phyloP scores from a whole-genome alignment of 2,329 filamentous ascomycete species.

The Xylaria sp. region DNA sequence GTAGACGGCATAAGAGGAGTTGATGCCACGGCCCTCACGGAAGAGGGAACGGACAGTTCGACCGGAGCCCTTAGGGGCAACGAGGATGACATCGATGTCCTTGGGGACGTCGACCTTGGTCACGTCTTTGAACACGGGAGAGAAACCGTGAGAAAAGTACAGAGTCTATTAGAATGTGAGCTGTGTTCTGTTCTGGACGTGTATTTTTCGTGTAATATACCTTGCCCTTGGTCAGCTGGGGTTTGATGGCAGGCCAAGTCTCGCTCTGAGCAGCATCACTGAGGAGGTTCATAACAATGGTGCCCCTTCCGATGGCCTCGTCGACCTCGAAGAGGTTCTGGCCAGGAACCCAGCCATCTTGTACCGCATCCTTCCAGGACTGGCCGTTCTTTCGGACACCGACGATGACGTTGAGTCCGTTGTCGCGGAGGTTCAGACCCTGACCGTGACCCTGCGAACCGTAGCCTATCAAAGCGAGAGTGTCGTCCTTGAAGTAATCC shows the following conservation, averaged over 20 bases:
- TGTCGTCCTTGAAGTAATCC: slow-evolving; percentile 99
- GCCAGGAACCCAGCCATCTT: slow-evolving; percentile 98
- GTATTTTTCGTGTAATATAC: slow-evolving; percentile 60
- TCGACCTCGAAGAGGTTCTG: slow-evolving; percentile 99
- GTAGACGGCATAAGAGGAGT: slow-evolving; percentile 98
- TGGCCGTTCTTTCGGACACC: slow-evolving; percentile 98
- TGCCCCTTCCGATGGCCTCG: slow-evolving; percentile 92
- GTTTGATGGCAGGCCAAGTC: slow-evolving; percentile 99
- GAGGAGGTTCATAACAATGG: slow-evolving; percentile 99
- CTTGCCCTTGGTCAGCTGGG: slow-evolving; percentile 98
- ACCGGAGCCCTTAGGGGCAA: slow-evolving; percentile 98
- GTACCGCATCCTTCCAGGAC: slow-evolving; percentile 96
- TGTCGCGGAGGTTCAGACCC: slow-evolving; percentile 99
- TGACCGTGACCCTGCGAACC: slow-evolving; percentile 98
- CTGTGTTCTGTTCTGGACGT: neutral
- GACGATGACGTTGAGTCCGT: slow-evolving; percentile 98
- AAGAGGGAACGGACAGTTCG: slow-evolving; percentile 98
- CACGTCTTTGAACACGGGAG: slow-evolving; percentile 98
- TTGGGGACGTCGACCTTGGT: slow-evolving; percentile 97
- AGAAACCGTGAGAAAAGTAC: slow-evolving; percentile 99
- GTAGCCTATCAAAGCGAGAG: slow-evolving; percentile 98
- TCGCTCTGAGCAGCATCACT: slow-evolving; percentile 97
- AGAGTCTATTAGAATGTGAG: slow-evolving; percentile 73
- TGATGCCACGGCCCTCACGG: slow-evolving; percentile 99
- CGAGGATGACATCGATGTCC: slow-evolving; percentile 99